Conservation (phyloP, 176 grass and related monocot species). For the Aegilops tauschii region DNA sequence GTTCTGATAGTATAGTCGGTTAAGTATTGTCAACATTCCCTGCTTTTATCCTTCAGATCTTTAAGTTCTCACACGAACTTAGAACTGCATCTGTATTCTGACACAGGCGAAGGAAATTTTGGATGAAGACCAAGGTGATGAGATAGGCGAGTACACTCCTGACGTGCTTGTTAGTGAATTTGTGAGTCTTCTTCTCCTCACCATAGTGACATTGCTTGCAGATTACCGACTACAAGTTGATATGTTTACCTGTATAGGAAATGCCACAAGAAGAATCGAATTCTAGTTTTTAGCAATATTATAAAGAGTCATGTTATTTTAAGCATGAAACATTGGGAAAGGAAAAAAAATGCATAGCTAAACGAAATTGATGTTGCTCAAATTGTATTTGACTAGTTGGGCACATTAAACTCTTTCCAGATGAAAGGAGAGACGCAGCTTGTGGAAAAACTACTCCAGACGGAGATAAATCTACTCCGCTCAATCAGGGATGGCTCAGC, state of each 20-base stretch:
- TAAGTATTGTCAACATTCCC: neutral
- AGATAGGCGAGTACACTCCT: constrained; percentile 85
- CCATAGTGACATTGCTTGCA: neutral
- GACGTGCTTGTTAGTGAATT: constrained; percentile 87
- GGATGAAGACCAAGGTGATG: constrained; percentile 62
- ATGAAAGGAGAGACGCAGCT: constrained; percentile 95
- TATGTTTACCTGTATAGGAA: neutral
- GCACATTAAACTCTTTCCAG: constrained; percentile 45
- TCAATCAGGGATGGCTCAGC: constrained; percentile 95
- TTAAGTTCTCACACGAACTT: neutral
- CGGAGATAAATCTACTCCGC: constrained; percentile 89
- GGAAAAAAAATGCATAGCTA: neutral
- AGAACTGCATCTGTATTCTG: constrained; percentile 14
- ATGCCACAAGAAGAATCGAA: neutral
- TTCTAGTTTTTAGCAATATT: constrained; percentile 1
- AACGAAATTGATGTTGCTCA: constrained; percentile 18
- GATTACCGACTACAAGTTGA: constrained; percentile 7
- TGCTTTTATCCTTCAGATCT: constrained; percentile 6
- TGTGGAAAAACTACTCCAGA: constrained; percentile 84
- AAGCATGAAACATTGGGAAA: neutral
- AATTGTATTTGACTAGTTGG: constrained; percentile 21
- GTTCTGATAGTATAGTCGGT: neutral
- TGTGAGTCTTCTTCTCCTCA: constrained; percentile 55
- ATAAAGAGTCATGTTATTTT: neutral
- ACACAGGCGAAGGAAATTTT: constrained; percentile 56